These are phyloP conservation scores for Monosporascus sp. DNA, from an alignment of 2,329 filamentous ascomycete species.

Conservation along the genomic window DNA sequence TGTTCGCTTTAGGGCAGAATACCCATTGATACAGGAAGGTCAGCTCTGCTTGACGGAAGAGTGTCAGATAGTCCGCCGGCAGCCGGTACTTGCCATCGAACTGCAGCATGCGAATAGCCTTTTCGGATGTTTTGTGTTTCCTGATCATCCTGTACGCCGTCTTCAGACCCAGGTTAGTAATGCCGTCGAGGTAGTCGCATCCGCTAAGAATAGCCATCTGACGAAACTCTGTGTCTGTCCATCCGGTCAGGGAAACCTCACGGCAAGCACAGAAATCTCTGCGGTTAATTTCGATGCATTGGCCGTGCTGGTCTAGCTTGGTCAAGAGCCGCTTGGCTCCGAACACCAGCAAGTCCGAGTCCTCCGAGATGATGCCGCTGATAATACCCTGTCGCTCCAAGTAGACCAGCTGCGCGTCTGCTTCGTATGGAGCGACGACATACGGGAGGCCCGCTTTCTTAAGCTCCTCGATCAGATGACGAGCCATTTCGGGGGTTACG, in stretches of 20 bases:
- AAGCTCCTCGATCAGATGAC: slow-evolving; percentile 83
- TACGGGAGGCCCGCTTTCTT: slow-evolving; percentile 77
- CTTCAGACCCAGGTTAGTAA: slow-evolving; percentile 83
- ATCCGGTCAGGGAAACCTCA: slow-evolving; percentile 83
- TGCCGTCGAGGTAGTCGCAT: slow-evolving; percentile 87
- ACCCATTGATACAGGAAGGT: slow-evolving; percentile 95
- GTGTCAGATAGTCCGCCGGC: slow-evolving; percentile 72
- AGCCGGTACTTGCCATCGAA: slow-evolving; percentile 84
- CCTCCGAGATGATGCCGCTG: slow-evolving; percentile 86
- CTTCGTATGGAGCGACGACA: slow-evolving; percentile 94
- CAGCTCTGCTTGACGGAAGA: slow-evolving; percentile 80
- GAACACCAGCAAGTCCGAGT: slow-evolving; percentile 94
- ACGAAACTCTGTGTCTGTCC: slow-evolving; percentile 86
- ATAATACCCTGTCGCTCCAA: slow-evolving; percentile 81
- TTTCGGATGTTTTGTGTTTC: slow-evolving; percentile 83
- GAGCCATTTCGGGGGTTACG: slow-evolving; percentile 93
- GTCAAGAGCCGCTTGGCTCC: slow-evolving; percentile 86
- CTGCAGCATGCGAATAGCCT: slow-evolving; percentile 73
- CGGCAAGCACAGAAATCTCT: slow-evolving; percentile 82
- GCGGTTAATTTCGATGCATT: slow-evolving; percentile 87
- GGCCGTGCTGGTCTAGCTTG: slow-evolving; percentile 89
- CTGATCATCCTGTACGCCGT: slow-evolving; percentile 87
- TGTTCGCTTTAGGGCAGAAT: slow-evolving; percentile 69
- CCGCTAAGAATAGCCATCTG: slow-evolving; percentile 95
- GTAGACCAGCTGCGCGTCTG: slow-evolving; percentile 94